Evolutionary conservation across 1,284 basidiomycete genomes (phyloP).

Genomic region (Phylloporus sp.): DNA sequence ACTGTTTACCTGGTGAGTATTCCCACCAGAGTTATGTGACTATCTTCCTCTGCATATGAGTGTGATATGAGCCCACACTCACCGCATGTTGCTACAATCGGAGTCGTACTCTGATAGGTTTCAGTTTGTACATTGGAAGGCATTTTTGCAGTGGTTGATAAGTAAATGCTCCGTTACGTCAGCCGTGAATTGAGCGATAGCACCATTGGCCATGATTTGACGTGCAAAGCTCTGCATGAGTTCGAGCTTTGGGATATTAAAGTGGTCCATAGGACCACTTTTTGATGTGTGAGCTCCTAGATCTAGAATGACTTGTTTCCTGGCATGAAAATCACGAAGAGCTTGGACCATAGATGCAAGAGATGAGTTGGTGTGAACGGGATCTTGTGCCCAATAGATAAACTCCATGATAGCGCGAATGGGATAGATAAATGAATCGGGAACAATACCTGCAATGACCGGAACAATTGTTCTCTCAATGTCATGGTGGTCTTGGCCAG

Average conservation of each 20-base stretch:
- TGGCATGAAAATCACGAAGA: background rate
- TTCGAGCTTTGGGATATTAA: slow-evolving; percentile 19
- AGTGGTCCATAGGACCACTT: background rate
- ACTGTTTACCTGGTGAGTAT: too few species aligned
- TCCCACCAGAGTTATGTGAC: too few species aligned
- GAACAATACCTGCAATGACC: background rate
- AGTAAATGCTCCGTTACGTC: slow-evolving; percentile 8
- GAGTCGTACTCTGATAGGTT: too few species aligned
- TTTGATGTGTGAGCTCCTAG: background rate
- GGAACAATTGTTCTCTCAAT: slow-evolving; percentile 11
- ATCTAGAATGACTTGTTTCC: background rate
- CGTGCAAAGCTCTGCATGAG: slow-evolving; percentile 11
- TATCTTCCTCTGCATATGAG: too few species aligned
- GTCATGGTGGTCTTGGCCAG: slow-evolving; percentile 13
- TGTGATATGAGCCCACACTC: too few species aligned
- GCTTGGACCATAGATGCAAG: slow-evolving; percentile 1
- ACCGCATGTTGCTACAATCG: too few species aligned
- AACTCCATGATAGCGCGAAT: slow-evolving; percentile 11
- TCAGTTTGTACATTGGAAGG: background rate
- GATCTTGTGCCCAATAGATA: slow-evolving; percentile 13
- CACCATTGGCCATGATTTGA: background rate
- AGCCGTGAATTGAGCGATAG: slow-evolving; percentile 3
- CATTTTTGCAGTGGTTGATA: slow-evolving; percentile 5
- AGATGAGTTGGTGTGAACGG: slow-evolving; percentile 5
- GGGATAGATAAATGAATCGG: background rate